These are phyloP conservation scores for Lentinula boryana DNA, from an alignment of 768 basidiomycete species.

Conservation along the genomic window DNA sequence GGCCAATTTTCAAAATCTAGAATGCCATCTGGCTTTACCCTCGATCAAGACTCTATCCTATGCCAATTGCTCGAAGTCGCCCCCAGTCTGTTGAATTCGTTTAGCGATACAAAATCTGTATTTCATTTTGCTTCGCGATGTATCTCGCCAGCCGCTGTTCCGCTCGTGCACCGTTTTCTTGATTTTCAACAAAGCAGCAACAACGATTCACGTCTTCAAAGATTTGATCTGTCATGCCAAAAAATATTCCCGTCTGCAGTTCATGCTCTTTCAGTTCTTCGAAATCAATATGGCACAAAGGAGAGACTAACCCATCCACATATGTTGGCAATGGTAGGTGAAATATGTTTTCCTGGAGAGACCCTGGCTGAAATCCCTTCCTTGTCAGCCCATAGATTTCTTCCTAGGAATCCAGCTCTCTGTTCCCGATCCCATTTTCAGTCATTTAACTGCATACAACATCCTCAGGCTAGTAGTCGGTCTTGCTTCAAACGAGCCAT, in stretches of 20 bases:
- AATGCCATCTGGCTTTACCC: conserved; percentile 30
- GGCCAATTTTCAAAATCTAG: conserved; percentile 2
- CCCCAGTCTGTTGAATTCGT: conserved; percentile 19
- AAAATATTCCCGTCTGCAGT: conserved; percentile 9
- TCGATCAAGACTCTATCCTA: conserved; percentile 45
- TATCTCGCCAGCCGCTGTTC: conserved; percentile 16
- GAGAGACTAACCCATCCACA: conserved; percentile 29
- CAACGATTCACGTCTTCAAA: not conserved
- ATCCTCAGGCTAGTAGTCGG: conserved; percentile 10
- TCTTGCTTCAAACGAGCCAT: not conserved
- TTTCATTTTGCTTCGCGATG: conserved; percentile 32
- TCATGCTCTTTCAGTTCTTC: not conserved
- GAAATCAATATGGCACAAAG: conserved; percentile 14
- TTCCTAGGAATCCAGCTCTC: conserved; percentile 34
- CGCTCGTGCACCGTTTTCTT: conserved; percentile 9
- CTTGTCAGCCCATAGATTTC: conserved; percentile 45
- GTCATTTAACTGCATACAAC: conserved; percentile 8
- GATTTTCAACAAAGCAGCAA: conserved; percentile 4
- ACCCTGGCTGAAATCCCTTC: conserved; percentile 12
- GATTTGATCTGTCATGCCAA: not conserved
- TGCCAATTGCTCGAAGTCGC: conserved; percentile 36
- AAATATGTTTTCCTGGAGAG: conserved; percentile 13
- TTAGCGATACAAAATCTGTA: conserved; percentile 14
- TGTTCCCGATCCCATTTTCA: not conserved
- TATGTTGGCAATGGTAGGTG: conserved; percentile 38